Evolutionary conservation across 78 protist genomes (phyloP).

Genomic region (Planoprotostelium fungivorum): DNA sequence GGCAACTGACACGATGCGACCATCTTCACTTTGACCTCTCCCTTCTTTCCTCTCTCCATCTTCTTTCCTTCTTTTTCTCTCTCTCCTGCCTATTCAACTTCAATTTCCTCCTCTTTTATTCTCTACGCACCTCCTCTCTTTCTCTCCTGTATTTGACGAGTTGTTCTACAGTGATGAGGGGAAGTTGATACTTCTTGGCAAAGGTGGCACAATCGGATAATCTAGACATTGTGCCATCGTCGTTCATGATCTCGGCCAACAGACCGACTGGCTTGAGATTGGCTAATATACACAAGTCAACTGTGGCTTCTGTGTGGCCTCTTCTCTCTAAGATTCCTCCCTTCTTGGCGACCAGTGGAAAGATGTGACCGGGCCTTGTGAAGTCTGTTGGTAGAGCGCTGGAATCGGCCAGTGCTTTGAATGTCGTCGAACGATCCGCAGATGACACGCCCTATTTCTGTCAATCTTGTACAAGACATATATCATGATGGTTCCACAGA

Average conservation of each 20-base stretch:
- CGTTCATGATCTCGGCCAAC: background rate
- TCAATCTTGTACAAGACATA: background rate
- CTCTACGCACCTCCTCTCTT: too few relatives aligned
- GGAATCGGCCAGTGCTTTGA: slow-evolving; percentile 46
- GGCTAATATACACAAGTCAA: slow-evolving; percentile 11
- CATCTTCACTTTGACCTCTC: background rate
- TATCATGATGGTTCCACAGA: background rate
- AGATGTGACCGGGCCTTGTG: slow-evolving; percentile 64
- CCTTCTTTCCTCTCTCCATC: background rate
- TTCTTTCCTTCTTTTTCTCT: background rate
- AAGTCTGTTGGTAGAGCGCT: background rate
- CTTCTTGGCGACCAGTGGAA: slow-evolving; percentile 38
- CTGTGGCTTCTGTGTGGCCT: slow-evolving; percentile 71
- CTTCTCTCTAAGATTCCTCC: slow-evolving; percentile 52
- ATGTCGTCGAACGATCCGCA: slow-evolving; percentile 39
- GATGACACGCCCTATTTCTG: slow-evolving; percentile 42
- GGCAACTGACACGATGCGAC: background rate
- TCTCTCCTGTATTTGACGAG: background rate
- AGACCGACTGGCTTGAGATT: background rate
- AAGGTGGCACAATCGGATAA: background rate
- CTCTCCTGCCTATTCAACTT: background rate
- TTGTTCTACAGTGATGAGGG: slow-evolving; percentile 2
- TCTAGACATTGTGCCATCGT: slow-evolving; percentile 8
- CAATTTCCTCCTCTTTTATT: too few relatives aligned
- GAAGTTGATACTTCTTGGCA: background rate